phyloP scores from a whole-genome alignment of 2,329 filamentous ascomycete genomes.

The Sclerotinia subarctica region DNA sequence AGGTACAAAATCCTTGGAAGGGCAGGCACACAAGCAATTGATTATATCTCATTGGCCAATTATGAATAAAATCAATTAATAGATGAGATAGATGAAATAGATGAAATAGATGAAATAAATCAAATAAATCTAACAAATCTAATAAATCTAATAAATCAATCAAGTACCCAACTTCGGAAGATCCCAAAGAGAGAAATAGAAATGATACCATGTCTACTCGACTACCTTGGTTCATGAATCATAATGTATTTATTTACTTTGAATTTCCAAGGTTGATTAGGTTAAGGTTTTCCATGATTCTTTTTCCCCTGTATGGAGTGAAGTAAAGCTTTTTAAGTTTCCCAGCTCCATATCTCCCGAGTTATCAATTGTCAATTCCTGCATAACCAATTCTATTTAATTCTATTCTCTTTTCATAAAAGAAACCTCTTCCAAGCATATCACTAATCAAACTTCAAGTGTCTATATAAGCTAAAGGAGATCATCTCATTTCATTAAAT shows the following conservation, averaged over 20 bases:
- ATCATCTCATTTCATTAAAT: constrained; percentile 5
- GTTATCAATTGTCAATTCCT: background rate
- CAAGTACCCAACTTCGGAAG: background rate
- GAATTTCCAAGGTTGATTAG: too few species aligned
- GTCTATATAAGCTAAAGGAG: background rate
- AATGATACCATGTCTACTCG: background rate
- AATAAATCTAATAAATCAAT: background rate
- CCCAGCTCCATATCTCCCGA: background rate
- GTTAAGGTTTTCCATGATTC: too few species aligned
- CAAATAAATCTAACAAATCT: too few species aligned
- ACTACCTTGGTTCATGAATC: too few species aligned
- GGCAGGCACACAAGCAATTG: too few species aligned
- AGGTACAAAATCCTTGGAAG: background rate
- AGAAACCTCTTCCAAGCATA: background rate
- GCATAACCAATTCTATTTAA: background rate
- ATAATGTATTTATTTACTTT: too few species aligned
- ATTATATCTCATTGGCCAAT: background rate
- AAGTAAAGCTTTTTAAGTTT: background rate
- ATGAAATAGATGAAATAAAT: too few species aligned
- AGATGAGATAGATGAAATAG: too few species aligned
- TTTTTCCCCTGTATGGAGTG: too few species aligned
- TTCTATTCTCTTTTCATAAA: background rate
- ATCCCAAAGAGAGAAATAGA: background rate
- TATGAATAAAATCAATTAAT: background rate
- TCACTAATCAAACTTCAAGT: background rate